phyloP scores from a whole-genome alignment of 306 rosid species.

The Dryas drummondii region DNA sequence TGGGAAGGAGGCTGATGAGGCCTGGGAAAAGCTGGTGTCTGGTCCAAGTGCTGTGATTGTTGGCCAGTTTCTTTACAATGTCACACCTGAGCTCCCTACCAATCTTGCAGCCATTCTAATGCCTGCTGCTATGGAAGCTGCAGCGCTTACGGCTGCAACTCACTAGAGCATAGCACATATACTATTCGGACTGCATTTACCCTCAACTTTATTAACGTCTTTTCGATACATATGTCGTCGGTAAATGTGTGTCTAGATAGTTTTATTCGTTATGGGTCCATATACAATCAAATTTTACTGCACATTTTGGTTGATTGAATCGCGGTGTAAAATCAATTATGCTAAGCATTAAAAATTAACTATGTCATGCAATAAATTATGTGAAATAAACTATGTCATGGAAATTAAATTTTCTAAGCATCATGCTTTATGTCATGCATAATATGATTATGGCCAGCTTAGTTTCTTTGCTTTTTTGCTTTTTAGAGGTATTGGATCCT shows the following conservation, averaged over 20 bases:
- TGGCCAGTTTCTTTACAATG: constrained; percentile 39
- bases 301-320: background rate
- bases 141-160: constrained; percentile 39
- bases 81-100: background rate
- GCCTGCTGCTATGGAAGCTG: constrained; percentile 14
- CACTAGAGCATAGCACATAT: constrained; percentile 12
- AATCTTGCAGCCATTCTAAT: constrained; percentile 21
- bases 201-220: too few relatives aligned
- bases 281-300: background rate
- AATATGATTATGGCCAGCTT: background rate
- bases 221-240: too few relatives aligned
- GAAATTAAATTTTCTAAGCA: background rate
- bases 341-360: too few relatives aligned
- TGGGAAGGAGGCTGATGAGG: constrained; percentile 53
- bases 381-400: background rate
- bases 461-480: background rate
- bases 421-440: background rate
- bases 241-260: too few relatives aligned
- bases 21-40: constrained; percentile 63
- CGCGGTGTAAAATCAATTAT: background rate
- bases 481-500: constrained; percentile 10
- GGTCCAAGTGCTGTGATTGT: constrained; percentile 52
- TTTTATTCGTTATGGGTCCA: background rate
- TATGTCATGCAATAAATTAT: background rate
- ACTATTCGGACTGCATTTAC: background rate